phyloP scores from a whole-genome alignment of 1,139 yeast species.

The Arxiozyma heterogenica region DNA sequence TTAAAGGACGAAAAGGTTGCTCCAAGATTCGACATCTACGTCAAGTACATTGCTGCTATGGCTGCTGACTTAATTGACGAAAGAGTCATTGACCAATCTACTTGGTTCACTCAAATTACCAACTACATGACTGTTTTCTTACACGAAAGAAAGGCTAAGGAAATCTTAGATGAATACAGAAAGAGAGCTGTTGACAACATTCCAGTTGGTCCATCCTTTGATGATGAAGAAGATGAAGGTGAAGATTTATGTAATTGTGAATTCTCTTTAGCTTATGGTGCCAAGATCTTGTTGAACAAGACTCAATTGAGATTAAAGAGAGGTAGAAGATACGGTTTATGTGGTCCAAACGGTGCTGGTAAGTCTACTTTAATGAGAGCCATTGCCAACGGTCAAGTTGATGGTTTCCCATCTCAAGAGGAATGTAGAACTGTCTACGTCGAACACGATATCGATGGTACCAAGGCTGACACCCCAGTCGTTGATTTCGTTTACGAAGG shows the following conservation, averaged over 20 bases:
- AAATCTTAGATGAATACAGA: conserved; percentile 88
- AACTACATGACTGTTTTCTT: conserved; percentile 94
- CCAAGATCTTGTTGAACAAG: conserved; percentile 98
- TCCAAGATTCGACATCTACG: conserved; percentile 67
- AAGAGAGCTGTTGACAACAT: conserved; percentile 95
- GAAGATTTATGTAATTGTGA: conserved; percentile 99
- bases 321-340: conserved; percentile 98
- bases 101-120: conserved; percentile 82
- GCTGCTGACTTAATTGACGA: conserved; percentile 99
- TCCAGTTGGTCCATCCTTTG: conserved; percentile 90
- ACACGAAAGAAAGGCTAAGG: conserved; percentile 88
- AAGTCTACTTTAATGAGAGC: conserved; percentile 99
- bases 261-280: conserved; percentile 99
- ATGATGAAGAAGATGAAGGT: conserved; percentile 99
- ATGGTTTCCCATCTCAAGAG: conserved; percentile 98
- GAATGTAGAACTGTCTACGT: conserved; percentile 98
- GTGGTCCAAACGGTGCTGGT: conserved; percentile 99
- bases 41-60: conserved; percentile 82
- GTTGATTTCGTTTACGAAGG: conserved; percentile 81
- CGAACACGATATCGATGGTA: conserved; percentile 98
- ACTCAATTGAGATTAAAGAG: conserved; percentile 99
- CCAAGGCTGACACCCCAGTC: conserved; percentile 92
- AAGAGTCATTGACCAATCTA: conserved; percentile 85
- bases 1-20: conserved; percentile 57
- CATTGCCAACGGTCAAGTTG: conserved; percentile 99